Base-by-base conservation (phyloP, 441 rosid species). In the Melianthus villosus region DNA sequence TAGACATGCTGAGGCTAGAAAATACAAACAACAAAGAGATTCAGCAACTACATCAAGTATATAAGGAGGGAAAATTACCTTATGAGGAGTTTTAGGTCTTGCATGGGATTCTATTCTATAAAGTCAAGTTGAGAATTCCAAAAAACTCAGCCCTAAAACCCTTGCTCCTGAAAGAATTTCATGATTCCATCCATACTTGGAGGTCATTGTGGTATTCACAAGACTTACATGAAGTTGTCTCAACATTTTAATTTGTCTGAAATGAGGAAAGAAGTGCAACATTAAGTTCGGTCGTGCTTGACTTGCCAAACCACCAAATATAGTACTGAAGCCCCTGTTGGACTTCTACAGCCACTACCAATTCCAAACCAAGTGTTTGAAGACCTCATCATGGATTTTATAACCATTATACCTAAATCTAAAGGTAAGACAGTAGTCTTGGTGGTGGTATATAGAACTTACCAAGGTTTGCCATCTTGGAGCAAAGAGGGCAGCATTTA, bases 111-210 rank as follows among this genome's bases (percentile, higher is more conserved):
- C n/a, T n/a, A n/a, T n/a, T n/a, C n/a, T n/a, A n/a, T 9, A 0
- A 29, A 1, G 13, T 5, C 2, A 29, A 10, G 13, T 4, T 29
- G 3, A n/a, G 13, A n/a, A 6, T 29, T 4, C 14, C 14, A n/a
- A 8, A 0, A 8, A 4, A 4, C 0, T 0, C 0, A 0, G 1
- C 2, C 0, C 8, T 8, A 1, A 26, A 1, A 4, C 0, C 1
- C 0, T 7, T 7, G 30, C 8, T 26, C 0, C 0, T 26, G 4
- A 6, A 26, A 1, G 30, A 0, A 0, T 0, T 26, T 0, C 30
- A 26, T n/a, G n/a, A n/a, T n/a, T 26, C 0, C 30, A 0, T 0
- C 30, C 0, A 15, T 2, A 2, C 12, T n/a, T n/a, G 34, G 34
- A 29, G 34, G 14, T 1, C 14, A 29, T 3, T 29, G 14, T 9